Percentiles rank a stretch among this genome's conserved stretches.
phyloP scores from a whole-genome alignment of 805 yeast genomes.

The Cyberlindnera petersonii region DNA sequence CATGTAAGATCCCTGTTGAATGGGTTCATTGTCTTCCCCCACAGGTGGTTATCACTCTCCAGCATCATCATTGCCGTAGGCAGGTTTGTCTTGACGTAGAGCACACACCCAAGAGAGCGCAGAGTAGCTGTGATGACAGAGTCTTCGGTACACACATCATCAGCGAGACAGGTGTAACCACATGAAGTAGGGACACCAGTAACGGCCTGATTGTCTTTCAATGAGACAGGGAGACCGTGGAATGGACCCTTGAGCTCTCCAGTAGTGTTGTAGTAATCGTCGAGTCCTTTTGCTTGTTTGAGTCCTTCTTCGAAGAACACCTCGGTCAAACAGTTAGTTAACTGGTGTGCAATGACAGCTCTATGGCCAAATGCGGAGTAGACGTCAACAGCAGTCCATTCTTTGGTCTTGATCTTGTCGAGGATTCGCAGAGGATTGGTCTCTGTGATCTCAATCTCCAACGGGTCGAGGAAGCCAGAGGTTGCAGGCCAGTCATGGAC shows the following conservation, averaged over 20 bases:
- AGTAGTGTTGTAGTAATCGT: constrained; percentile 41
- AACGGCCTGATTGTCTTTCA: constrained; percentile 43
- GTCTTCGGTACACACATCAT: constrained; percentile 27
- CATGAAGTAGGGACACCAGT: constrained; percentile 45
- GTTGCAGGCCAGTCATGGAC: constrained; percentile 35
- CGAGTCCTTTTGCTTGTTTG: constrained; percentile 49
- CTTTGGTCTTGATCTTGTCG: constrained; percentile 29
- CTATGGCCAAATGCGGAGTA: constrained; percentile 54
- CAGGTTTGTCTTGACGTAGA: constrained; percentile 50
- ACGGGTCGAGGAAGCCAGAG: constrained; percentile 32
- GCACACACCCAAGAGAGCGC: constrained; percentile 46
- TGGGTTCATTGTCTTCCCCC: constrained; percentile 46
- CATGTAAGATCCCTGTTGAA: constrained; percentile 38
- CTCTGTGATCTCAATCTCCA: constrained; percentile 34
- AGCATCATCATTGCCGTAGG: constrained; percentile 49
- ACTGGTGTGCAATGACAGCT: constrained; percentile 55
- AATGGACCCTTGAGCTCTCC: constrained; percentile 59
- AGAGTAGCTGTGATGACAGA: constrained; percentile 28
- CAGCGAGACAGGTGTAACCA: constrained; percentile 45
- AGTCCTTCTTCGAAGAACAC: constrained; percentile 55
- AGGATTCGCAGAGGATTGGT: constrained; percentile 19
- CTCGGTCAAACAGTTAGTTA: constrained; percentile 34
- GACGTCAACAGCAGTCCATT: constrained; percentile 42
- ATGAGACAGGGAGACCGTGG: constrained; percentile 64
- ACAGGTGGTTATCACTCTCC: constrained; percentile 42